Conservation (phyloP, 305 asterid genomes). For the Euphrasia arctica region DNA sequence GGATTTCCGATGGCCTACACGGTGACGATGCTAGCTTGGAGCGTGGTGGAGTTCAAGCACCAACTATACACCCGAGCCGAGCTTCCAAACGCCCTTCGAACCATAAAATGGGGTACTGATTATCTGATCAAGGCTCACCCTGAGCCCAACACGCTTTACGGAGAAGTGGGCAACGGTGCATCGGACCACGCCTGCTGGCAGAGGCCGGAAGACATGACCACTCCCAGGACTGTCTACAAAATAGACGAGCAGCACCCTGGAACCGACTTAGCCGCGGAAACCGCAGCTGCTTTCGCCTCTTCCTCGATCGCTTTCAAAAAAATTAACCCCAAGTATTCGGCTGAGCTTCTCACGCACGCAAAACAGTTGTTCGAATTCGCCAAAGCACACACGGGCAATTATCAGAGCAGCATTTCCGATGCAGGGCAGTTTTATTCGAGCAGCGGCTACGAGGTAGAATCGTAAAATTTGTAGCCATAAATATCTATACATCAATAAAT, state of each 20-base stretch:
- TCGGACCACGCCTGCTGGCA: constrained; percentile 65
- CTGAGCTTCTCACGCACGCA: constrained; percentile 45
- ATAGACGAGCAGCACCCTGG: constrained; percentile 64
- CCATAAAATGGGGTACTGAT: constrained; percentile 32
- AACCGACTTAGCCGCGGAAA: constrained; percentile 66
- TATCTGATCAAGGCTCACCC: constrained; percentile 41
- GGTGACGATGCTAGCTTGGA: background rate
- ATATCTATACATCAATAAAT: too few relatives aligned
- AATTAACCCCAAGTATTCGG: constrained; percentile 33
- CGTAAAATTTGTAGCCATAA: too few relatives aligned
- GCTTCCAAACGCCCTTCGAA: constrained; percentile 9
- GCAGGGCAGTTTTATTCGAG: constrained; percentile 51
- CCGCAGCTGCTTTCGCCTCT: constrained; percentile 66
- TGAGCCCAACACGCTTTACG: constrained; percentile 43
- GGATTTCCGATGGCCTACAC: constrained; percentile 29
- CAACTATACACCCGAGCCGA: constrained; percentile 17
- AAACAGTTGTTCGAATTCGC: constrained; percentile 66
- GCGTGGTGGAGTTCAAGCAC: constrained; percentile 23
- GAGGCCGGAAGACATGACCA: constrained; percentile 81
- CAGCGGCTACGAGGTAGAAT: constrained; percentile 56
- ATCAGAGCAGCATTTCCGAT: constrained; percentile 46
- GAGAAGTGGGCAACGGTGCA: constrained; percentile 57
- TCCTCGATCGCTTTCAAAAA: constrained; percentile 50
- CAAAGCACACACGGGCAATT: constrained; percentile 36
- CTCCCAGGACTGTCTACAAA: constrained; percentile 47